phyloP scores from a whole-genome alignment of 768 basidiomycete genomes.

The Psilocybe sp. region DNA sequence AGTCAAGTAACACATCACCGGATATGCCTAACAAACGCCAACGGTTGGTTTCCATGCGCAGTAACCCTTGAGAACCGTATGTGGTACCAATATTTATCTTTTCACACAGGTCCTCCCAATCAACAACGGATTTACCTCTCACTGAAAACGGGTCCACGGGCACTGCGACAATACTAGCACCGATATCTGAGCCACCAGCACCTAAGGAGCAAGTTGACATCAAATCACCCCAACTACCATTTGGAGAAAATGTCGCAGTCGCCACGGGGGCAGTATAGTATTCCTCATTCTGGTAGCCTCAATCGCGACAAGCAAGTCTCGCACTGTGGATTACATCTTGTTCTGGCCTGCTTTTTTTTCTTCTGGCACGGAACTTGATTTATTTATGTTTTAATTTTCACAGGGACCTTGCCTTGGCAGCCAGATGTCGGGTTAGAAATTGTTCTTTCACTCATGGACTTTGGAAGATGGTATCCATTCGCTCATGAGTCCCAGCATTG shows the following conservation, averaged over 20 bases:
- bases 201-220: slow-evolving; percentile 44
- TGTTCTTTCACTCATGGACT: slow-evolving; percentile 5
- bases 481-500: slow-evolving; percentile 15
- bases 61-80: slow-evolving; percentile 21
- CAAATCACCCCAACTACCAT: slow-evolving; percentile 60
- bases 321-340: slow-evolving; percentile 5
- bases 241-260: slow-evolving; percentile 59
- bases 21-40: slow-evolving; percentile 80
- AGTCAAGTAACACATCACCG: slow-evolving; percentile 58
- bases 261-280: slow-evolving; percentile 40
- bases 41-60: slow-evolving; percentile 56
- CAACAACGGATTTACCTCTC: slow-evolving; percentile 31
- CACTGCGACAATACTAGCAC: slow-evolving; percentile 23
- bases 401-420: slow-evolving; percentile 25
- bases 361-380: slow-evolving; percentile 34
- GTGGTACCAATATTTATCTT: slow-evolving; percentile 19
- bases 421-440: slow-evolving; percentile 10
- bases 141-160: slow-evolving; percentile 39
- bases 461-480: slow-evolving; percentile 9
- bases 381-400: slow-evolving; percentile 42
- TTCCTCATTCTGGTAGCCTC: slow-evolving; percentile 4
- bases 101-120: slow-evolving; percentile 44
- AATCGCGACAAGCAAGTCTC: background rate
- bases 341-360: slow-evolving; percentile 19
- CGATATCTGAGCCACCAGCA: slow-evolving; percentile 32